Evolutionary conservation across 768 basidiomycete genomes (phyloP), one percentile per base, ranked within the genome.

Genomic region (Pholiota molesta): DNA sequence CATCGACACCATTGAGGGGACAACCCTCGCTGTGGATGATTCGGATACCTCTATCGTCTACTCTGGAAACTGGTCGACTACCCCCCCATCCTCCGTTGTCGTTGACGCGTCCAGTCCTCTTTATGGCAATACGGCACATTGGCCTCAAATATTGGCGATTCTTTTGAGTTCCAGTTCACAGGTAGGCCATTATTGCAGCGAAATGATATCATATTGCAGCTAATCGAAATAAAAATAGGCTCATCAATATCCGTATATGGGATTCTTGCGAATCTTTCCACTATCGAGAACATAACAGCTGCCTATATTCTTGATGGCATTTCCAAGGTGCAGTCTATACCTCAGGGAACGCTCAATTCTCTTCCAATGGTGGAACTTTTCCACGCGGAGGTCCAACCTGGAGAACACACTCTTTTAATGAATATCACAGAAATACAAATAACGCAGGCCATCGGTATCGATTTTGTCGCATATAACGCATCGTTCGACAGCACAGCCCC

Each of bases 21-120:
- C 68, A 69, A 77, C 74, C 4, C 65, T 81, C 42, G 73, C 77
- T 37, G 72, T 78, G 10, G 19, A 80, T 45, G 79, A 81, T 62
- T 54, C 68, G 7, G 74, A 77, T 54, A 60, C 61, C 8, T 57
- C 68, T 3, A 49, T 79, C 44, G 33, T 60, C 10, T 81, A 73
- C 59, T 65, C 66, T 26, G 79, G 78, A 16, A 65, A 54, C n/a
- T 81, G 79, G 79, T 67, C 68, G 40, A 73, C 65, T 14, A 54
- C 62, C 1, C 60, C 69, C 11, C 65, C 64, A 17, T 54, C 57
- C 42, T 65, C 68, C 1, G 39, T 65, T 47, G 11, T 65, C 10
- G 70, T 69, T 31, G 69, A 73, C 59, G 71, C 71, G 47, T 68
- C 75, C 1, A 71, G 71, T 8, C 61, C 70, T 29, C 65, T 75